phyloP scores from a whole-genome alignment of 2,329 filamentous ascomycete genomes.

The Peltaster fructicola region DNA sequence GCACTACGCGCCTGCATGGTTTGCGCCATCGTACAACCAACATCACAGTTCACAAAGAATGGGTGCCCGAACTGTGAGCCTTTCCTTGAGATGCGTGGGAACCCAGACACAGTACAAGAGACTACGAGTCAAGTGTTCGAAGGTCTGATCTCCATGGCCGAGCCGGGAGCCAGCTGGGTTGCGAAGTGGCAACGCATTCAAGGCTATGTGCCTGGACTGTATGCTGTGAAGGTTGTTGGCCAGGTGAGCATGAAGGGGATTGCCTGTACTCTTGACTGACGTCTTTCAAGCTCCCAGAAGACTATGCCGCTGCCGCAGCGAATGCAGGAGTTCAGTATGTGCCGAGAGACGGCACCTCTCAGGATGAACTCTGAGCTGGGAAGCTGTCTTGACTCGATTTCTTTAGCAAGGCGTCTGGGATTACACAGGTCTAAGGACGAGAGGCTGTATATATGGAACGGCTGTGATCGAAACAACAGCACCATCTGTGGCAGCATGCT shows the following conservation, averaged over 20 bases:
- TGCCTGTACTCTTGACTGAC: conserved; percentile 4
- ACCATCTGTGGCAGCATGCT: too few species aligned
- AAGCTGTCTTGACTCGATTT: not conserved
- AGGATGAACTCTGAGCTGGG: conserved; percentile 6
- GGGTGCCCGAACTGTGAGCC: conserved; percentile 96
- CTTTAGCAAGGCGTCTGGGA: conserved; percentile 1
- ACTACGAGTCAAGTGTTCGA: conserved; percentile 96
- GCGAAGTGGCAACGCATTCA: conserved; percentile 92
- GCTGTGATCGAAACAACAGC: too few species aligned
- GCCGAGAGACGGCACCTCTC: conserved; percentile 25
- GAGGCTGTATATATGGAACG: too few species aligned
- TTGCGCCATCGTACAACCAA: conserved; percentile 79
- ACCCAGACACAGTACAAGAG: conserved; percentile 62
- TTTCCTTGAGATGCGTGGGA: conserved; percentile 63
- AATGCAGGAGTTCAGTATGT: conserved; percentile 44
- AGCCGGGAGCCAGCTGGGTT: conserved; percentile 79
- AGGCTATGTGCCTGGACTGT: conserved; percentile 72
- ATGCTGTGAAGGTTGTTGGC: conserved; percentile 88
- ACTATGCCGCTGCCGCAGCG: conserved; percentile 37
- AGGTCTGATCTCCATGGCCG: conserved; percentile 67
- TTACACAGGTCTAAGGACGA: too few species aligned
- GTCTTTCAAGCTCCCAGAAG: conserved; percentile 32
- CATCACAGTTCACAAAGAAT: conserved; percentile 62
- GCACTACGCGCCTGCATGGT: conserved; percentile 96
- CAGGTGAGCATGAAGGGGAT: conserved; percentile 31